Evolutionary conservation across 495 filamentous ascomycete species (phyloP).

Genomic region (Cenococcum geophilum): DNA sequence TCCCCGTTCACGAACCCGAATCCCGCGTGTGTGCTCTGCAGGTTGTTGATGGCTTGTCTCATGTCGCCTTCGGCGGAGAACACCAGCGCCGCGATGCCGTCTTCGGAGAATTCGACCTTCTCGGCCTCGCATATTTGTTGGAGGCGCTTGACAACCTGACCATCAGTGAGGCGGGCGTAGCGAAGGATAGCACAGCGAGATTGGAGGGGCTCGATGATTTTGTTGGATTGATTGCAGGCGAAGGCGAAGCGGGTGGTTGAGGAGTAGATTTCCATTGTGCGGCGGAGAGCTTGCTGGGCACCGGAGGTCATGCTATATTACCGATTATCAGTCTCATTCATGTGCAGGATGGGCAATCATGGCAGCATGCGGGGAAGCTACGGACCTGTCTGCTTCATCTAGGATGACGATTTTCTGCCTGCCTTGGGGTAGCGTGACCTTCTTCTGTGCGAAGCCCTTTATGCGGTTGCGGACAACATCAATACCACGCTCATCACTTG

Average conservation of each 20-base stretch:
- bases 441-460: constrained; percentile 98
- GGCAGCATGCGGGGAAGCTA: not conserved
- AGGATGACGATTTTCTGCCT: constrained; percentile 96
- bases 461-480: constrained; percentile 98
- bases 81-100: constrained; percentile 89
- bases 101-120: constrained; percentile 69
- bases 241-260: constrained; percentile 96
- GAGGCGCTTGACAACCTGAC: constrained; percentile 81
- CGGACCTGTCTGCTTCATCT: constrained; percentile 73
- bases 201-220: constrained; percentile 98
- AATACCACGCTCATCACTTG: constrained; percentile 95
- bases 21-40: constrained; percentile 91
- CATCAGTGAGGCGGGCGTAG: constrained; percentile 86
- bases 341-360: not conserved
- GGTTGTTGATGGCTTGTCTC: constrained; percentile 98
- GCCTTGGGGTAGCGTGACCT: constrained; percentile 86
- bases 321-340: not conserved
- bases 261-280: constrained; percentile 99
- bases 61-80: constrained; percentile 98
- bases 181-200: constrained; percentile 94
- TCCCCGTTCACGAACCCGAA: constrained; percentile 96
- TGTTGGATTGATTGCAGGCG: constrained; percentile 97
- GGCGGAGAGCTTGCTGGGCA: constrained; percentile 88
- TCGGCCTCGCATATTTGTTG: constrained; percentile 90
- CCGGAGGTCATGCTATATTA: constrained; percentile 74